Base-by-base conservation (phyloP, 768 basidiomycete species). In the Xanthoconium purpureum region DNA sequence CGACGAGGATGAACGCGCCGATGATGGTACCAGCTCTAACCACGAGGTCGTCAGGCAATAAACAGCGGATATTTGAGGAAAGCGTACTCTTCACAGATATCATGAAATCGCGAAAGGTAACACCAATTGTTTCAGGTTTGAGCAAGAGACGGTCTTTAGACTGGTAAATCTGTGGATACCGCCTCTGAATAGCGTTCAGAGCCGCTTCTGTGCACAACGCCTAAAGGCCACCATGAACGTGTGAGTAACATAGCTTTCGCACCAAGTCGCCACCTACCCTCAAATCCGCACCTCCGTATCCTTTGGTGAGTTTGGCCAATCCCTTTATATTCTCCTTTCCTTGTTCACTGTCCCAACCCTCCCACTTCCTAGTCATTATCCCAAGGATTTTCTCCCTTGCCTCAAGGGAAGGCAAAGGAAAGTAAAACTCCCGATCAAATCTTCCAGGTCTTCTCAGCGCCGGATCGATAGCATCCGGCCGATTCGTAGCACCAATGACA, bases 361-460 rank as follows among this genome's bases (percentile, higher is more conserved):
- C 83, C 97, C 96, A 98, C 42, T 84, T 85, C 63, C 75, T 81
- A 30, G 94, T 98, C 82, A 97, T 91, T 64, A 98, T 97, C 15
- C 78, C 75, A 65, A 98, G 71, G 58, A 99, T 98, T 73, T 85
- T 89, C 73, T 91, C 87, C 56, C 97, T 74, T 2, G 94, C 97
- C 18, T 87, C 87, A 17, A 89, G 68, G 20, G 84, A 84, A 1
- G 97, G 97, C 42, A 99, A 71, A 5, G 92, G 91, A 72, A 99
- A 98, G 74, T 97, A 98, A 72, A 99, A 98, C 73, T 98, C 96
- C 49, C 97, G 78, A 74, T 99, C 97, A 65, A 99, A 98, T 57
- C 97, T 79, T 17, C 97, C 97, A 1, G 96, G 97, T 28, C 97
- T 79, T 32, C 97, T 80, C 48, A 99, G 73, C 1, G 97, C 97